Evolutionary conservation across 257 asterid genomes (phyloP).

Genomic region (Mitragyna speciosa): DNA sequence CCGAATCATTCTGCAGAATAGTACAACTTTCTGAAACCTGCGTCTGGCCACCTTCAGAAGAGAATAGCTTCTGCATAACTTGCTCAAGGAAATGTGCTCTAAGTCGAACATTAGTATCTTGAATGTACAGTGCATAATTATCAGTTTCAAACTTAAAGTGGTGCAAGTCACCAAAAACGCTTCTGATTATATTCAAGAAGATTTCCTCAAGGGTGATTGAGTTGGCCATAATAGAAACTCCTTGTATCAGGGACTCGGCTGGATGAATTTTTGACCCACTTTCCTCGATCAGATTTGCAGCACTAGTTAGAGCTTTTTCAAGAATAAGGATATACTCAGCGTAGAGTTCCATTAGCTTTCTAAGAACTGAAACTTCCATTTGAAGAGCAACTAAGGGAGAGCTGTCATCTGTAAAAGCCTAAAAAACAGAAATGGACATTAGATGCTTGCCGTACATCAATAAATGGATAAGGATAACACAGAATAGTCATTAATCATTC

Average conservation of each 20-base stretch:
- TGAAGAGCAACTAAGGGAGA: constrained; percentile 49
- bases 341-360: constrained; percentile 52
- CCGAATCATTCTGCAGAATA: constrained; percentile 35
- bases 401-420: constrained; percentile 50
- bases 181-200: constrained; percentile 39
- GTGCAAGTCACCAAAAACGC: constrained; percentile 36
- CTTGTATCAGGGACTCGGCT: constrained; percentile 42
- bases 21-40: constrained; percentile 29
- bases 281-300: constrained; percentile 16
- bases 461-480: not conserved
- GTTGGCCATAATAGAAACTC: constrained; percentile 58
- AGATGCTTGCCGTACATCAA: not conserved
- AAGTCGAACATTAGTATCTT: constrained; percentile 37
- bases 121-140: constrained; percentile 31
- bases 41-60: constrained; percentile 40
- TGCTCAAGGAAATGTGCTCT: constrained; percentile 48
- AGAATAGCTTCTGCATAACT: constrained; percentile 41
- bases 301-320: constrained; percentile 47
- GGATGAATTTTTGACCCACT: constrained; percentile 35
- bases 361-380: constrained; percentile 62
- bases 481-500: not conserved
- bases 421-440: constrained; percentile 1
- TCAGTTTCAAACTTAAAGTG: constrained; percentile 52
- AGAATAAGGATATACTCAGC: constrained; percentile 44
- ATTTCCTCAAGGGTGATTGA: constrained; percentile 47